These are phyloP conservation scores for Phoenix dactylifera DNA, from an alignment of 176 grass and related monocot genomes.

Conservation along the genomic window DNA sequence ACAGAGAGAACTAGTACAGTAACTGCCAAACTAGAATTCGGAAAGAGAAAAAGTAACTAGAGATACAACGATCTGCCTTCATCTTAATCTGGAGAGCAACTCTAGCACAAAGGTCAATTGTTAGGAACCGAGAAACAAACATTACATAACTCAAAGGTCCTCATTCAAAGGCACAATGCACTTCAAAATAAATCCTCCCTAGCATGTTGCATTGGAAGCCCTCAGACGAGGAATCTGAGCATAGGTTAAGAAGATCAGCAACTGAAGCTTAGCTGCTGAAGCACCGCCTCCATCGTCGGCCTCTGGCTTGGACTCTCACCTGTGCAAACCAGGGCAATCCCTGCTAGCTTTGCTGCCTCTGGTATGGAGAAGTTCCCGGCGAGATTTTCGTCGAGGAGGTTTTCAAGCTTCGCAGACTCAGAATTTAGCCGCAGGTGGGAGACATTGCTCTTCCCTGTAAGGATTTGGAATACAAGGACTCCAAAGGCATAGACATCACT, in stretches of 20 bases:
- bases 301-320: conserved; percentile 46
- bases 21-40: no score
- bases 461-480: conserved; percentile 61
- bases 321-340: conserved; percentile 41
- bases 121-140: no score
- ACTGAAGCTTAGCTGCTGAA: conserved; percentile 43
- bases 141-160: no score
- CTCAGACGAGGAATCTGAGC: no score
- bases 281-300: conserved; percentile 54
- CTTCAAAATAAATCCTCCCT: no score
- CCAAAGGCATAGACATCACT: conserved; percentile 88
- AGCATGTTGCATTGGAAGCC: no score
- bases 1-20: no score
- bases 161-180: no score
- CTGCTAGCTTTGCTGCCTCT: conserved; percentile 46
- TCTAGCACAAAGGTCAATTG: no score
- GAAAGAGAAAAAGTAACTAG: no score
- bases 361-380: conserved; percentile 32
- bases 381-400: conserved; percentile 46
- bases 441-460: conserved; percentile 51
- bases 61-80: no score
- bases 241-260: not conserved
- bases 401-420: conserved; percentile 21
- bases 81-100: no score
- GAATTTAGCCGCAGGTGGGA: conserved; percentile 28